Conservation (phyloP, 2,329 filamentous ascomycete species). For the Exutisphaerella laricina region DNA sequence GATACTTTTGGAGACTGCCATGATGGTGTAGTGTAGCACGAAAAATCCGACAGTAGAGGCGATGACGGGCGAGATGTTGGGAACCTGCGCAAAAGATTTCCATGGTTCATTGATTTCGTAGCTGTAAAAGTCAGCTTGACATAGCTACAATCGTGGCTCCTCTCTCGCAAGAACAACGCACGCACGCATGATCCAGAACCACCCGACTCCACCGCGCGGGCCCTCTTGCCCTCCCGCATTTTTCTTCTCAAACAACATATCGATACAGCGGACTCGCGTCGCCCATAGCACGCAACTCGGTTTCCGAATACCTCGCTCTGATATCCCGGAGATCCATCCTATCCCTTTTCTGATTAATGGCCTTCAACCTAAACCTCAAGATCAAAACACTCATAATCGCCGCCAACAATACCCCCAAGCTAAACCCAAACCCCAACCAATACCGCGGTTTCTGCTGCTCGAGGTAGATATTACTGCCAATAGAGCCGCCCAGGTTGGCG, state of each 20-base stretch:
- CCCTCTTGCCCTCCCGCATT: too few relatives aligned
- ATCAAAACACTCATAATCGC: constrained; percentile 24
- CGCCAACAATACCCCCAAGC: constrained; percentile 19
- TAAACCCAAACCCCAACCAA: constrained; percentile 17
- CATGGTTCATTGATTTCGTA: too few relatives aligned
- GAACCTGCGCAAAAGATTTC: too few relatives aligned
- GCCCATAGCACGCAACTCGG: constrained; percentile 35
- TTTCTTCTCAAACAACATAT: constrained; percentile 33
- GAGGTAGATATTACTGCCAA: constrained; percentile 19
- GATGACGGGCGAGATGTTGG: too few relatives aligned
- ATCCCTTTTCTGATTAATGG: constrained; percentile 32
- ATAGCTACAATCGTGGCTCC: too few relatives aligned
- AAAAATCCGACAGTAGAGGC: too few relatives aligned
- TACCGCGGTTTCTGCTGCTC: constrained; percentile 13
- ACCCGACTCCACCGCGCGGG: too few relatives aligned
- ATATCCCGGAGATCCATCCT: constrained; percentile 33
- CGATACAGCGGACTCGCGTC: constrained; percentile 38
- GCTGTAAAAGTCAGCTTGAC: too few relatives aligned
- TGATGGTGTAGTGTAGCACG: too few relatives aligned
- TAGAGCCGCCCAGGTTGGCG: constrained; percentile 20
- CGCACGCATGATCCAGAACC: too few relatives aligned
- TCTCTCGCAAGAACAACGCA: too few relatives aligned
- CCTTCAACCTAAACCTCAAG: constrained; percentile 2
- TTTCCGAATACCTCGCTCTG: constrained; percentile 32
- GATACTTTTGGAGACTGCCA: too few relatives aligned